phyloP scores from a whole-genome alignment of 192 early-diverging fungal genomes.

The Entomortierella chlamydospora region DNA sequence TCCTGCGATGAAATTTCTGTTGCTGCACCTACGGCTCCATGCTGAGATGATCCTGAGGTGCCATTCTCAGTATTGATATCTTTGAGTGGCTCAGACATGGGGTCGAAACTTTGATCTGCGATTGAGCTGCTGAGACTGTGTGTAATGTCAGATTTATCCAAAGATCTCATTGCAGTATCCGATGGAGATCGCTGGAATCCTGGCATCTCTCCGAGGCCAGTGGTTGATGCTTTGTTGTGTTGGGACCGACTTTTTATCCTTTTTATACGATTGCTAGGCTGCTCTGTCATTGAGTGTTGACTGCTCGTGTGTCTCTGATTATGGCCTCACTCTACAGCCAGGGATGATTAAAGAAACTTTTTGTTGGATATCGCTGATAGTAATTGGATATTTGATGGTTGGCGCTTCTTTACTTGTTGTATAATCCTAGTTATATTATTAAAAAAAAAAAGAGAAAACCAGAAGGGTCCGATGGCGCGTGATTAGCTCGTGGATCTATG shows the following conservation, averaged over 20 bases:
- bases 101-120: background rate
- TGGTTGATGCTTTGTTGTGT: background rate
- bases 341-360: background rate
- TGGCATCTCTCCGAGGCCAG: conserved; percentile 8
- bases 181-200: background rate
- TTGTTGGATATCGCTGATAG: no score
- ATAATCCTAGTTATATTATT: no score
- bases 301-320: background rate
- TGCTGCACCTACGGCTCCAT: background rate
- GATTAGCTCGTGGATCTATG: background rate
- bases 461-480: background rate
- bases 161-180: background rate
- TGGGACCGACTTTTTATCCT: conserved; percentile 24
- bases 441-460: no score
- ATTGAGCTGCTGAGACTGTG: background rate
- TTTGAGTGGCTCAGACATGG: background rate
- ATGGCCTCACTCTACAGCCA: background rate
- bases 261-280: conserved; percentile 17
- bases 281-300: conserved; percentile 20
- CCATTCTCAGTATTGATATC: background rate
- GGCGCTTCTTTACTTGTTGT: no score
- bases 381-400: no score
- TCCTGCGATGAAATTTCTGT: background rate
- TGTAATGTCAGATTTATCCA: background rate
- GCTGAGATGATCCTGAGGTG: background rate